phyloP scores from a whole-genome alignment of 331 rosid genomes.

The Erythrophleum ivorense region DNA sequence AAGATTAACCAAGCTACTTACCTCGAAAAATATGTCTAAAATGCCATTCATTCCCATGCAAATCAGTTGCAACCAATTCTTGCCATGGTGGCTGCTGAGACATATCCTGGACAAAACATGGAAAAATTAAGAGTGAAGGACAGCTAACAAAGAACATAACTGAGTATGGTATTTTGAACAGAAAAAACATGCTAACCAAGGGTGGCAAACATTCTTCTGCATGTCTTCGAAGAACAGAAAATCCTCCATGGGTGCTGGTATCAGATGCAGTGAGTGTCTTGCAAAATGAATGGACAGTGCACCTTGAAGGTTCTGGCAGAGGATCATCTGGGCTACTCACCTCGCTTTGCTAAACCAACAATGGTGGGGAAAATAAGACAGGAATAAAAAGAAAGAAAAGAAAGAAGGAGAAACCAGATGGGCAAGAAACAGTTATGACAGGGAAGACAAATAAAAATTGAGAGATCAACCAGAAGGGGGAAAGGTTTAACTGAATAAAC shows the following conservation, averaged over 20 bases:
- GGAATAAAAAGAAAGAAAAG: constrained; percentile 10
- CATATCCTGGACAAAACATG: constrained; percentile 79
- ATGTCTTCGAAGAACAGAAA: constrained; percentile 96
- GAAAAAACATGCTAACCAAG: constrained; percentile 58
- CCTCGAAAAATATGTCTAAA: constrained; percentile 99
- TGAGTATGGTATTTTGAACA: neutral
- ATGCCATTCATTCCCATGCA: constrained; percentile 96
- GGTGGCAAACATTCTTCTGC: constrained; percentile 98
- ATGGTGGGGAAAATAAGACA: constrained; percentile 30
- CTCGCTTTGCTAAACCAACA: constrained; percentile 72
- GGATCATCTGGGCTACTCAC: constrained; percentile 84
- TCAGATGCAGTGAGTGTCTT: constrained; percentile 99
- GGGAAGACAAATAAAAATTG: constrained; percentile 30
- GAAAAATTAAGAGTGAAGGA: constrained; percentile 21
- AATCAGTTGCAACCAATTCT: constrained; percentile 93
- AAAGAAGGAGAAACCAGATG: constrained; percentile 11
- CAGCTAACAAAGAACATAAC: constrained; percentile 6
- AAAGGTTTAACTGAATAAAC: constrained; percentile 6
- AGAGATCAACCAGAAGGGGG: constrained; percentile 29
- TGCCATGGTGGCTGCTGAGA: constrained; percentile 99
- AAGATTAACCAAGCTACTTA: constrained; percentile 34
- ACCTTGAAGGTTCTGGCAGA: constrained; percentile 75
- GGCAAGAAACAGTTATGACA: constrained; percentile 22
- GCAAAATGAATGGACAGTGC: constrained; percentile 92
- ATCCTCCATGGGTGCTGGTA: constrained; percentile 98